Evolutionary conservation across 768 basidiomycete species (phyloP).

Genomic region (Scleroderma citrinum): DNA sequence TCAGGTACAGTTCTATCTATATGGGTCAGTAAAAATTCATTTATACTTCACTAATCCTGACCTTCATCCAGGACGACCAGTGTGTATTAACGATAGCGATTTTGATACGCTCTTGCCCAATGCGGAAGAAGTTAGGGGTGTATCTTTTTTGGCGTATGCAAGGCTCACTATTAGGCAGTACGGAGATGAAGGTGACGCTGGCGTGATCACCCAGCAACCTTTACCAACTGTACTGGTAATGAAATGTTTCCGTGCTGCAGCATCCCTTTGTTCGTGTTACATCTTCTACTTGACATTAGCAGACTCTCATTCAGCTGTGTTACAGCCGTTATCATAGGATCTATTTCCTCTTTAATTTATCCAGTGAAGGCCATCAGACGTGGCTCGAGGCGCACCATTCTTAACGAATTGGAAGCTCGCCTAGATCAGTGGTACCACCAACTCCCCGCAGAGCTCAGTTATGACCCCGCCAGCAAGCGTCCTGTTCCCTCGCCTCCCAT

Average conservation of each 20-base stretch:
- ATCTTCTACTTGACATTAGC: slow-evolving; percentile 1
- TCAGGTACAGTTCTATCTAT: slow-evolving; percentile 66
- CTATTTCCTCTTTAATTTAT: slow-evolving; percentile 63
- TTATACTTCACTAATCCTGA: not conserved
- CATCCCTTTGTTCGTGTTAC: slow-evolving; percentile 49
- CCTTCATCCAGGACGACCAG: slow-evolving; percentile 49
- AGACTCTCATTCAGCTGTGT: not conserved
- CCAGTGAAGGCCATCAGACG: slow-evolving; percentile 51
- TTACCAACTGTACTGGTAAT: slow-evolving; percentile 37
- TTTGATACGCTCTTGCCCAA: slow-evolving; percentile 62
- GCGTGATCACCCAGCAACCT: slow-evolving; percentile 37
- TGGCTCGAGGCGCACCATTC: slow-evolving; percentile 40
- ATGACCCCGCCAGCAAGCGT: slow-evolving; percentile 50
- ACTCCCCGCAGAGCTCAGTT: slow-evolving; percentile 58
- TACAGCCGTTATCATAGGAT: slow-evolving; percentile 60
- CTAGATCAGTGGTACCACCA: slow-evolving; percentile 72
- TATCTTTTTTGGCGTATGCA: not conserved
- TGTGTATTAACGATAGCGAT: slow-evolving; percentile 61
- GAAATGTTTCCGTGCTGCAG: slow-evolving; percentile 49
- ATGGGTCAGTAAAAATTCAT: slow-evolving; percentile 43
- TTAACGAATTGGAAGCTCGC: slow-evolving; percentile 54
- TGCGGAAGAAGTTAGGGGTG: slow-evolving; percentile 41
- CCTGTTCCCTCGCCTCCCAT: slow-evolving; percentile 57
- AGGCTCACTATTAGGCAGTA: slow-evolving; percentile 34
- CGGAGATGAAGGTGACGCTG: slow-evolving; percentile 43